These are phyloP conservation scores for Agroathelia rolfsii DNA, from an alignment of 1,284 basidiomycete genomes.

Conservation along the genomic window DNA sequence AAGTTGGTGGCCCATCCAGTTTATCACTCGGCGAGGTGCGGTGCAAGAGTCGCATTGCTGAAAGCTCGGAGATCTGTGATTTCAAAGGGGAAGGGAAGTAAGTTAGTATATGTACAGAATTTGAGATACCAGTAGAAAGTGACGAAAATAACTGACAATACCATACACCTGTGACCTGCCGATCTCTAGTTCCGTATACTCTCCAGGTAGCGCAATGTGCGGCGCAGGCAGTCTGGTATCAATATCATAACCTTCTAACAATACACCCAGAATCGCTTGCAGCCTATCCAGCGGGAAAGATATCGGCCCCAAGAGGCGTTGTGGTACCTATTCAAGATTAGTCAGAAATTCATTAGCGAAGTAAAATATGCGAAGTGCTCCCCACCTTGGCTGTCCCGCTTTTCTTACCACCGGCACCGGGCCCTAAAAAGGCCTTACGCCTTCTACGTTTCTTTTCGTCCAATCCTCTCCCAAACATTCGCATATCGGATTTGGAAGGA, in stretches of 20 bases:
- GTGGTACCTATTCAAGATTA: conserved; percentile 45
- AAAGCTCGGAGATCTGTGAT: conserved; percentile 60
- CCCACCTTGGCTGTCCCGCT: conserved; percentile 40
- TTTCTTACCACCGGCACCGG: no score
- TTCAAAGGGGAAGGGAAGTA: neutral
- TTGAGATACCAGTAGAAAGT: neutral
- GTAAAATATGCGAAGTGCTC: neutral
- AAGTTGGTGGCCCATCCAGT: conserved; percentile 57
- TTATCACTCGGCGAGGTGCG: conserved; percentile 59
- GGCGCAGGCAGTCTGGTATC: conserved; percentile 36
- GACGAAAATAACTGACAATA: conserved; percentile 30
- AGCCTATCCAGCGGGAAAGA: conserved; percentile 79
- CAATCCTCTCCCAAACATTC: conserved; percentile 68
- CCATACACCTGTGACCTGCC: conserved; percentile 47
- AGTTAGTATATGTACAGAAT: conserved; percentile 7
- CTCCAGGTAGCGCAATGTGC: conserved; percentile 43
- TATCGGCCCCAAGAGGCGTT: conserved; percentile 72
- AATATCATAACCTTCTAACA: conserved; percentile 76
- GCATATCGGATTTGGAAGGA: conserved; percentile 70
- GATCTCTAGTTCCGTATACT: conserved; percentile 62
- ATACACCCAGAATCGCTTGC: conserved; percentile 72
- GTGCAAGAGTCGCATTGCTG: conserved; percentile 56
- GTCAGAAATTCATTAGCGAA: neutral
- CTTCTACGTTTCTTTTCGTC: conserved; percentile 57
- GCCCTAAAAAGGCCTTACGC: conserved; percentile 33